Evolutionary conservation across 2,329 filamentous ascomycete genomes (phyloP).

Genomic region (Drechmeria coniospora): DNA sequence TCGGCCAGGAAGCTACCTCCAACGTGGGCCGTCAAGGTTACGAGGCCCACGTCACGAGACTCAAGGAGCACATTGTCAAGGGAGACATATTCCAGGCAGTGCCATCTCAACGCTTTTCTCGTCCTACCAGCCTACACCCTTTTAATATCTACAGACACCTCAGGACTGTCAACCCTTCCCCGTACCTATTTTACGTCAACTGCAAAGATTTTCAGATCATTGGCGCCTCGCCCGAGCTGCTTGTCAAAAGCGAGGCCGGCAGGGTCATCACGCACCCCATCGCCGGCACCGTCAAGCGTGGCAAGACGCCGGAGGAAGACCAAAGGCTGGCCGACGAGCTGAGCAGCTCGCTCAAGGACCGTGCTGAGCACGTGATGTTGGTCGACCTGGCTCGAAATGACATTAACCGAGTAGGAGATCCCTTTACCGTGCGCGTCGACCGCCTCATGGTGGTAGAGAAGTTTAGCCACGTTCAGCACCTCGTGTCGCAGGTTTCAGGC

Average conservation of each 20-base stretch:
- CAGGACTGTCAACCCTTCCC: constrained; percentile 92
- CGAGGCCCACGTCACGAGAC: constrained; percentile 66
- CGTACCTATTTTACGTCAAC: constrained; percentile 92
- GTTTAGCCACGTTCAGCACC: constrained; percentile 94
- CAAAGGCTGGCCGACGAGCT: constrained; percentile 63
- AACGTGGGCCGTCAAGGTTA: constrained; percentile 86
- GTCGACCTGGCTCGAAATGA: constrained; percentile 94
- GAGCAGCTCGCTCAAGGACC: constrained; percentile 71
- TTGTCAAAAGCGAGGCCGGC: constrained; percentile 79
- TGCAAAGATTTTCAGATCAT: constrained; percentile 90
- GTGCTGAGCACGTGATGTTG: constrained; percentile 92
- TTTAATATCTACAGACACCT: constrained; percentile 98
- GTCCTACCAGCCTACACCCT: constrained; percentile 79
- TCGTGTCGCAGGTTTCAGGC: constrained; percentile 90
- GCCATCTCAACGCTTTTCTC: constrained; percentile 80
- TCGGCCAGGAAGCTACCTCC: constrained; percentile 68
- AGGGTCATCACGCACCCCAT: constrained; percentile 94
- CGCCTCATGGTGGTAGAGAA: constrained; percentile 85
- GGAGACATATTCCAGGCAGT: constrained; percentile 98
- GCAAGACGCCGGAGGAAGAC: constrained; percentile 68
- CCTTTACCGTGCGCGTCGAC: constrained; percentile 77
- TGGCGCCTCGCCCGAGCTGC: constrained; percentile 83
- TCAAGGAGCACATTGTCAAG: constrained; percentile 81
- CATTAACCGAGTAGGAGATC: constrained; percentile 89
- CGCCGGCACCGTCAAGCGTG: constrained; percentile 84